Conservation (phyloP, 2,329 filamentous ascomycete species). For the Hypoxylon sp. region DNA sequence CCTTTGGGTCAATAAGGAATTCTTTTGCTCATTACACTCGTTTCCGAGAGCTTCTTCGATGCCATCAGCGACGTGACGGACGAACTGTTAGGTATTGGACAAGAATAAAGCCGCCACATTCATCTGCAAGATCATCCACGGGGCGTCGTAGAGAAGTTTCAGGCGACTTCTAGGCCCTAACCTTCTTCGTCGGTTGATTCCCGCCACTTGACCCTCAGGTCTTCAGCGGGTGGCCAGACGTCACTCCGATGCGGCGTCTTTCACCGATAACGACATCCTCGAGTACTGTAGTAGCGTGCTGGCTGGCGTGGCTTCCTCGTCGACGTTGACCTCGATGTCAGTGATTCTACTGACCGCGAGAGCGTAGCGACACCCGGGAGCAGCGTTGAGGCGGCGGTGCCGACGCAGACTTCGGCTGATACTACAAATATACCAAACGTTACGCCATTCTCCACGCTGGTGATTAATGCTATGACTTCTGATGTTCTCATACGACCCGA, state of each 20-base stretch:
- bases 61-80: background rate
- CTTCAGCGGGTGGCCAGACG: no score
- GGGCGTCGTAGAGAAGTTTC: background rate
- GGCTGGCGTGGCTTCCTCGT: background rate
- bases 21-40: background rate
- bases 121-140: background rate
- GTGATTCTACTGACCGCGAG: background rate
- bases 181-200: background rate
- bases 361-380: background rate
- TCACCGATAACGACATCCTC: constrained; percentile 3
- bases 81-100: background rate
- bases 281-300: background rate
- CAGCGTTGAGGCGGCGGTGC: background rate
- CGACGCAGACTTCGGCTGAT: background rate
- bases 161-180: background rate
- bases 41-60: background rate
- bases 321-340: background rate
- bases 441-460: background rate
- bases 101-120: background rate
- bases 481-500: background rate
- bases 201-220: background rate
- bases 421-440: background rate
- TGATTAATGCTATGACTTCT: background rate
- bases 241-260: no score
- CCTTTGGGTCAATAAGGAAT: background rate